Evolutionary conservation across 495 filamentous ascomycete genomes (phyloP).

Genomic region (Penicillium cataractarum): DNA sequence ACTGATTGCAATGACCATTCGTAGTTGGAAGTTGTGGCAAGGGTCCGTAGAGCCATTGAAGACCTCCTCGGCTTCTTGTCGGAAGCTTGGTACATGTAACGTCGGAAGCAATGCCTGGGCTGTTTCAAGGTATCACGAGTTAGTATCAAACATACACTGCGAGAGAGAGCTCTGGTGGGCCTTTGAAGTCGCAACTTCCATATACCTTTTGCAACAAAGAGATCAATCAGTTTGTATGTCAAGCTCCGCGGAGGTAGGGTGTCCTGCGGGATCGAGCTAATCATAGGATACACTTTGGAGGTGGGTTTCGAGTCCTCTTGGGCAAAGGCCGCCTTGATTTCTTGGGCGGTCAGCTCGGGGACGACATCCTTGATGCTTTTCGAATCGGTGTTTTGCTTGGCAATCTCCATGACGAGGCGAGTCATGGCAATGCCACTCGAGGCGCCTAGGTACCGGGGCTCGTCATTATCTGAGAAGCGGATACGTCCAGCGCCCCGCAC

Average conservation of each 20-base stretch:
- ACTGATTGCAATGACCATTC: slow-evolving; percentile 89
- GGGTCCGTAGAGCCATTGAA: slow-evolving; percentile 75
- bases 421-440: slow-evolving; percentile 95
- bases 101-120: slow-evolving; percentile 85
- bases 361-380: slow-evolving; percentile 87
- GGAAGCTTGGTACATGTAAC: slow-evolving; percentile 80
- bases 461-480: slow-evolving; percentile 76
- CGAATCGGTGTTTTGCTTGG: slow-evolving; percentile 82
- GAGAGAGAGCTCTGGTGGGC: background rate
- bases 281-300: slow-evolving; percentile 75
- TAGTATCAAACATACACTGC: background rate
- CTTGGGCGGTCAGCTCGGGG: slow-evolving; percentile 64
- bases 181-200: slow-evolving; percentile 13
- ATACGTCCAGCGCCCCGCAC: slow-evolving; percentile 82
- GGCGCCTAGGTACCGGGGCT: slow-evolving; percentile 84
- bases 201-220: slow-evolving; percentile 80
- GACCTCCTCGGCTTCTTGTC: slow-evolving; percentile 75
- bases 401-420: slow-evolving; percentile 89
- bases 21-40: slow-evolving; percentile 81
- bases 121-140: slow-evolving; percentile 36
- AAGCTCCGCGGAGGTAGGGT: slow-evolving; percentile 67
- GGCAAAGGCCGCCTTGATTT: slow-evolving; percentile 59
- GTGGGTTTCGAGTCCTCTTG: slow-evolving; percentile 62
- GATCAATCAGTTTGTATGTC: slow-evolving; percentile 72
- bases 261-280: slow-evolving; percentile 71